A percentile compares a stretch with the other conserved stretches of the same genome.
Conservation (phyloP, 75 land plant genomes). For the Cryptomeria japonica region DNA sequence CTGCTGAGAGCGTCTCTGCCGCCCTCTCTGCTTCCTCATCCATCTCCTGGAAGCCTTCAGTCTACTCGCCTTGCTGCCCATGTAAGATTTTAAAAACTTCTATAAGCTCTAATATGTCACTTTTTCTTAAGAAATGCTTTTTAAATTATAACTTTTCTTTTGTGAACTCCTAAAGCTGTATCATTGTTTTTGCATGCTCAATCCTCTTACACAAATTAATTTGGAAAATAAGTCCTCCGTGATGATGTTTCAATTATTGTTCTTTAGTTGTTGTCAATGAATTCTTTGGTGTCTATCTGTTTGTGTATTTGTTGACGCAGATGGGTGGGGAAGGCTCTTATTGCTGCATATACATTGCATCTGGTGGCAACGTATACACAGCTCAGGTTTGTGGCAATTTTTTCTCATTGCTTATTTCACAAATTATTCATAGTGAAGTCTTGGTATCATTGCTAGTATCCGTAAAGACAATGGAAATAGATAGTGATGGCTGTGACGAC, state of each 20-base stretch:
- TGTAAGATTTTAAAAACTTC: constrained; percentile 10
- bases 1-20: constrained; percentile 56
- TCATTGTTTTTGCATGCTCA: neutral
- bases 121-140: neutral
- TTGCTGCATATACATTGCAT: constrained; percentile 65
- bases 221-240: neutral
- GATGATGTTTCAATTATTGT: neutral
- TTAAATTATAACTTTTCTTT: neutral
- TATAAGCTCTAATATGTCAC: neutral
- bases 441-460: neutral
- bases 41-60: constrained; percentile 70
- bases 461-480: neutral
- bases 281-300: neutral
- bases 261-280: neutral
- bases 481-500: neutral
- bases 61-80: constrained; percentile 77
- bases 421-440: neutral
- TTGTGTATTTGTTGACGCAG: constrained; percentile 16
- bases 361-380: constrained; percentile 57
- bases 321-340: constrained; percentile 35
- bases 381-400: constrained; percentile 42
- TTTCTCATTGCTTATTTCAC: neutral
- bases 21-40: constrained; percentile 33
- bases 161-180: neutral
- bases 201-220: too few species aligned